Percentiles rank a stretch among this genome's conserved stretches.
Conservation (phyloP, 176 grass and related monocot genomes). For the Saccharum spontaneum region DNA sequence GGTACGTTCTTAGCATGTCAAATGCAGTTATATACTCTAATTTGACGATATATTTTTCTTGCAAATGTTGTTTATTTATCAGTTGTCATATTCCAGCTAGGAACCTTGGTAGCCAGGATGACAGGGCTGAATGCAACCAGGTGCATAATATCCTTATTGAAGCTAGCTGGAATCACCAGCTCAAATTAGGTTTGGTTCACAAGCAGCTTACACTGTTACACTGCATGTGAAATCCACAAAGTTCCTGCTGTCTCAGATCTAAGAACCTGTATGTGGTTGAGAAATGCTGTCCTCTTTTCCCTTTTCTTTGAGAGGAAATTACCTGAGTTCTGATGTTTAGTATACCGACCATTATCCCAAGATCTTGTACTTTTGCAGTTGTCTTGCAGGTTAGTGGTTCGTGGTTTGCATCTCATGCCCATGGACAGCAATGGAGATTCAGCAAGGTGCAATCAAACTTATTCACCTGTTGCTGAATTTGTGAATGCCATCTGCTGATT, state of each 20-base stretch:
- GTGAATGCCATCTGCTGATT: background rate
- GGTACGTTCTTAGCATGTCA: conserved; percentile 2
- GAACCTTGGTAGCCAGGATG: background rate
- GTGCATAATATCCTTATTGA: background rate
- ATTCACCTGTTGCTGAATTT: background rate
- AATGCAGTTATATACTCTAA: background rate
- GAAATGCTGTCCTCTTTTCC: background rate
- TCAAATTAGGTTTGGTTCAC: background rate
- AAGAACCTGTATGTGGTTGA: background rate
- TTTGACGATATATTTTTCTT: background rate
- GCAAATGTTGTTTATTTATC: background rate
- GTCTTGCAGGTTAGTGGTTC: background rate
- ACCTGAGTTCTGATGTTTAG: background rate
- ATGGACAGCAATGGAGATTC: background rate
- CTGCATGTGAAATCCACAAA: background rate
- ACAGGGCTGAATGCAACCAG: background rate
- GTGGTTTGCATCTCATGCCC: background rate
- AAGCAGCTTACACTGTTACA: background rate
- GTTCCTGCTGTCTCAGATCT: background rate
- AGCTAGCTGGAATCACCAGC: background rate
- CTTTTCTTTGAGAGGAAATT: background rate
- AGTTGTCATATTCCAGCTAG: background rate
- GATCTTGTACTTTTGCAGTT: background rate
- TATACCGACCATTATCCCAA: background rate
- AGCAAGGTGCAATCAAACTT: background rate